Base-by-base conservation (phyloP, 2,329 filamentous ascomycete species). In the Fusarium dlaminii region DNA sequence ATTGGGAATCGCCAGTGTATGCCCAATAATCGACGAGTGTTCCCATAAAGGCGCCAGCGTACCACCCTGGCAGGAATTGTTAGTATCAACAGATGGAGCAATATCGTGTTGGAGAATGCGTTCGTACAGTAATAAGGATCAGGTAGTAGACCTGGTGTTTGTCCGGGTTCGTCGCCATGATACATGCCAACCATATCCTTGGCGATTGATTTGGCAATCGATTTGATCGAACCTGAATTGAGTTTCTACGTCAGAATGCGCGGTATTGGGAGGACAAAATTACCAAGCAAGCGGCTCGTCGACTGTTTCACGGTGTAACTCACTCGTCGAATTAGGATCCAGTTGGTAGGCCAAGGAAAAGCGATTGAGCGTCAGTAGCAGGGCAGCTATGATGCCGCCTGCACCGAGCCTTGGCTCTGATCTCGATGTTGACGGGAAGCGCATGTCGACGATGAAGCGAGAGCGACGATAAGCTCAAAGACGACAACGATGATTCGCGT, bases 1-100 rank as follows among this genome's bases (percentile, higher is more conserved):
- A 96, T 39, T 87, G 87, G 8, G 87, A 83, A 79, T 96, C 93
- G 27, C 91, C 91, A 0, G 93, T 96, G 80, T 94, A 94, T 79
- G 91, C 93, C 93, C 93, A 97, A 81, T 96, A 96, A 78, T 96
- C 93, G 60, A 97, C 86, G 71, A 96, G 84, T 6, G 92, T 86
- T 29, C 89, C 89, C 82, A 91, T 87, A 85, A 95, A 90, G 64
- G 92, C 92, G 59, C 93, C 93, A 17, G 87, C 92, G 82, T 93
- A 92, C 93, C 91, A 95, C 88, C 88, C 87, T 89, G 64, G 15
- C 63, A 52, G 22, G 46, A 37, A 32, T 39, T 24, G 54, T 75
- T 56, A 62, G 62, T 39, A 60, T 43, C 30, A 24, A 40, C 30
- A 34, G 46, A 46, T 63, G 58, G 40, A n/a, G 36, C 18, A 42